Evolutionary conservation across 139 green algal species (phyloP), one percentile per base, ranked within the genome.

Genomic region (Coelastrella sp.): DNA sequence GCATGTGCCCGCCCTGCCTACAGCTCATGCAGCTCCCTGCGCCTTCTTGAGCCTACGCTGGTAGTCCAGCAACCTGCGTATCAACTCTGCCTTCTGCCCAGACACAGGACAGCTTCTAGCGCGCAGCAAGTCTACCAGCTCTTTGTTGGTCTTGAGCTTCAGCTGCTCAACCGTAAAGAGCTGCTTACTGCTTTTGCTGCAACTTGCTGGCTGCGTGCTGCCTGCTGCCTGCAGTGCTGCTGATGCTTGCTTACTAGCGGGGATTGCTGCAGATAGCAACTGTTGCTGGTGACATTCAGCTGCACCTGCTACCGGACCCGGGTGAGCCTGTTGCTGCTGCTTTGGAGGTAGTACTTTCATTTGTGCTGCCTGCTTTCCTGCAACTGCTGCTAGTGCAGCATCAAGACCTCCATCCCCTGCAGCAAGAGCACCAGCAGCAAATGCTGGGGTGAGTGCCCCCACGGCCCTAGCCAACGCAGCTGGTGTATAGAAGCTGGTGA

Each of bases 41-140:
- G 81, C 73, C 74, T 75, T 83, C 20, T 83, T 83, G n/a, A 83
- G 10, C 4, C 85, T n/a, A 10, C 73, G 73, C 73, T 90, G 85
- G 57, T 83, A 90, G 58, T 90, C 85, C 85, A 90, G 57, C 58
- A 90, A 19, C 73, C 85, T 47, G 58, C 68, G 54, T 2, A 90
- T 47, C 4, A 90, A 73, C 73, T 90, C 85, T 16, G 19, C 47
- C 73, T 90, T 90, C 23, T 80, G 81, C 23, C 85, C 85, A 56
- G 83, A 66, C 58, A 90, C 85, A 47, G 73, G 73, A 20, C 57
- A 75, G 73, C 58, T 47, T 8, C 73, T 16, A 3, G 22, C 73
- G 17, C 57, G 56, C 56, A 90, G 85, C 73, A 90, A 13, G 54
- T 90, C 85, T 5, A 74, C 73, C n/a, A 90, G 22, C 73, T 90